phyloP scores from a whole-genome alignment of 2,329 filamentous ascomycete species.

The Botrytis squamosa region DNA sequence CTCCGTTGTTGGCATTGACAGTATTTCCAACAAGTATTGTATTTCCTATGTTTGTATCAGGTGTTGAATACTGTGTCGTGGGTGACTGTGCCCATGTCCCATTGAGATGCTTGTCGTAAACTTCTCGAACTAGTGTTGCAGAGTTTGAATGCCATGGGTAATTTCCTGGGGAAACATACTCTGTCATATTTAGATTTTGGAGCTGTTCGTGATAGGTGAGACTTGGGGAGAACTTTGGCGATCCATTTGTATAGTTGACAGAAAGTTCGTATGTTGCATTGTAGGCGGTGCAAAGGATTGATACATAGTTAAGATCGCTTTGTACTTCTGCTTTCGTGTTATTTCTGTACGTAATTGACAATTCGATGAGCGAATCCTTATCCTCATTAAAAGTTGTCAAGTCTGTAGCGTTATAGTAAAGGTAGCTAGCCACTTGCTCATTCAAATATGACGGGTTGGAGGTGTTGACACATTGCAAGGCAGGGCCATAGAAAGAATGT shows the following conservation, averaged over 20 bases:
- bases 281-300: background rate
- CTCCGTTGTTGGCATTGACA: background rate
- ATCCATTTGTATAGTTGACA: background rate
- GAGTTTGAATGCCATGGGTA: background rate
- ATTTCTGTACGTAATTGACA: background rate
- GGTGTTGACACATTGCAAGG: background rate
- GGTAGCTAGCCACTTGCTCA: background rate
- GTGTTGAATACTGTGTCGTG: background rate
- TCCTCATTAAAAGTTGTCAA: background rate
- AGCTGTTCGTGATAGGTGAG: background rate
- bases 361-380: background rate
- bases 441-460: background rate
- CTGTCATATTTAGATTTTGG: background rate
- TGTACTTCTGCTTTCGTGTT: background rate
- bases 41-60: background rate
- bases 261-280: constrained; percentile 5
- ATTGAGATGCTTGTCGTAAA: background rate
- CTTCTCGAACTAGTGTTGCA: constrained; percentile 1
- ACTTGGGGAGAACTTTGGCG: background rate
- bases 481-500: background rate
- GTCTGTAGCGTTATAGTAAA: background rate
- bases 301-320: background rate
- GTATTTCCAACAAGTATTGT: background rate
- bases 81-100: background rate
- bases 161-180: background rate